phyloP scores from a whole-genome alignment of 2,329 filamentous ascomycete species.

The Fusarium sp. region DNA sequence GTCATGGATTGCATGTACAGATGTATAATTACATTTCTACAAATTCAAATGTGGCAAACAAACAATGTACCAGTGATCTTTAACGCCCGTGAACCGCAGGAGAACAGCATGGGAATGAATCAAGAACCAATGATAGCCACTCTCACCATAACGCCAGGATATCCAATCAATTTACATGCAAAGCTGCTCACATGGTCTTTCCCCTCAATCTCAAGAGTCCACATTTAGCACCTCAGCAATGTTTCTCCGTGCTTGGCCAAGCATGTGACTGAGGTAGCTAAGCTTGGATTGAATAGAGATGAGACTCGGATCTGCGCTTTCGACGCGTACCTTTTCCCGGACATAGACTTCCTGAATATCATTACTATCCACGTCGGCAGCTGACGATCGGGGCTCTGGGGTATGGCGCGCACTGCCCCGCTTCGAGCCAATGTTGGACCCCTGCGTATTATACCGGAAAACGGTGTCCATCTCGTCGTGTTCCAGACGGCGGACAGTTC shows the following conservation, averaged over 20 bases:
- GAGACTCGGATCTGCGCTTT: slow-evolving; percentile 89
- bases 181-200: slow-evolving; percentile 29
- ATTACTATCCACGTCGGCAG: slow-evolving; percentile 36
- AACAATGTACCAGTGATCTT: slow-evolving; percentile 9
- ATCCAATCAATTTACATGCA: slow-evolving; percentile 48
- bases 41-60: slow-evolving; percentile 25
- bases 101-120: not conserved
- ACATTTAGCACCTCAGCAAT: slow-evolving; percentile 84
- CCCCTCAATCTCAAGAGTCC: slow-evolving; percentile 49
- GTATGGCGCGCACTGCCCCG: slow-evolving; percentile 47
- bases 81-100: not conserved
- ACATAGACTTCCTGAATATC: slow-evolving; percentile 79
- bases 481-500: slow-evolving; percentile 73
- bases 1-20: slow-evolving; percentile 49
- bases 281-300: slow-evolving; percentile 89
- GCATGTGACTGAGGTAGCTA: slow-evolving; percentile 80
- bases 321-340: slow-evolving; percentile 89
- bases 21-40: slow-evolving; percentile 46
- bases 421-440: slow-evolving; percentile 49
- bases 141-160: slow-evolving; percentile 44
- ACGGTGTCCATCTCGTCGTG: slow-evolving; percentile 86
- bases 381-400: slow-evolving; percentile 42
- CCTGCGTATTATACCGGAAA: slow-evolving; percentile 73
- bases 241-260: slow-evolving; percentile 79
- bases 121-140: slow-evolving; percentile 17